Evolutionary conservation across 208 protist genomes (phyloP), one percentile per base, ranked within the genome.

Genomic region (Trypanosoma caninum): DNA sequence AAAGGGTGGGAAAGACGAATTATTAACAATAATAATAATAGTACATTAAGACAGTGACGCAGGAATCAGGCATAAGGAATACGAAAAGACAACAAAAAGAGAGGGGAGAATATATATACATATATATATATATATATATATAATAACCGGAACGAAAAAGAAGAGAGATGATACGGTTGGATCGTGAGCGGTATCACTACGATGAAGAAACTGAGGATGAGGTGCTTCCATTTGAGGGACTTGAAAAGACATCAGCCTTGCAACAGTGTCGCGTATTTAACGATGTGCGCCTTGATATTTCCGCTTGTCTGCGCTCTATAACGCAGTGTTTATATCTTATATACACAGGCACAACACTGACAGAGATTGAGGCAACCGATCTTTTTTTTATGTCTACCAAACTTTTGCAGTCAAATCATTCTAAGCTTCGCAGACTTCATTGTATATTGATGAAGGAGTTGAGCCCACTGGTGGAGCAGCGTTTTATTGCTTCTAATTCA

Each of bases 351-450:
- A 91, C 97, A 38, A 75, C 63, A 0, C 82, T 99, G 37, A 96
- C 89, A 6, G 79, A 79, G 41, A 82, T 51, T 7, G 98, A 99
- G 80, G 96, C 98, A 6, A 99, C 97, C 6, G 89, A 97, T 53
- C 58, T 99, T 46, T 99, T 99, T 82, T 99, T 99, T 72, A 92
- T 90, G 64, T 93, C 96, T 0, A 99, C 98, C 10, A 99, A 99
- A 77, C 84, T 99, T 23, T 97, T 99, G 61, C 97, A 99, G 72
- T 98, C 95, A 4, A 84, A 81, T 25, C 81, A 99, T 74, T 65
- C 89, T 13, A 91, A 95, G 58, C 89, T 99, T 33, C 87, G 98
- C 16, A 92, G 98, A 11, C 70, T 99, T 69, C 83, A 99, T 52
- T 99, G 99, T 75, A 76, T 99, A 2, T 70, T 98, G 28, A 89